A percentile compares a stretch with the other conserved stretches of the same genome.
These are phyloP conservation scores for Lasiosphaeria hispida DNA, from an alignment of 495 filamentous ascomycete species.

Conservation along the genomic window DNA sequence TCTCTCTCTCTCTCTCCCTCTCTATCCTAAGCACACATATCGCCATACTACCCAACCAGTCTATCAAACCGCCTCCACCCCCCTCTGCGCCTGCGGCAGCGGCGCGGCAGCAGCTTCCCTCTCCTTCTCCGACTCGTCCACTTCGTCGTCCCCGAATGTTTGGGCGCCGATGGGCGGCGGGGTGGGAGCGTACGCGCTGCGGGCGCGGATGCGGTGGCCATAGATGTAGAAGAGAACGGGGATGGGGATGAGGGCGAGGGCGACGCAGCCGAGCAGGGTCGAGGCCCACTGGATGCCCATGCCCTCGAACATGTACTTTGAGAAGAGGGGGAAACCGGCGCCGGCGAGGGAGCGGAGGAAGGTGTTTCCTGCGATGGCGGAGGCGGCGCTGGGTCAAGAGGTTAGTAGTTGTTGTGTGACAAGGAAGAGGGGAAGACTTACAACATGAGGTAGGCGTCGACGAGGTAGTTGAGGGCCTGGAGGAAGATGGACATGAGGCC, in stretches of 20 bases:
- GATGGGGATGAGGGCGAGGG: slow-evolving; percentile 66
- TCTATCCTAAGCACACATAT: too few relatives aligned
- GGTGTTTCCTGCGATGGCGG: slow-evolving; percentile 85
- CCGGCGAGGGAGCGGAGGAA: slow-evolving; percentile 77
- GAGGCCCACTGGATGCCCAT: slow-evolving; percentile 76
- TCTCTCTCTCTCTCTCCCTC: too few relatives aligned
- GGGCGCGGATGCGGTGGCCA: slow-evolving; percentile 61
- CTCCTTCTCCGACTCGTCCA: too few relatives aligned
- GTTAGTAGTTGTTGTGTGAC: not conserved
- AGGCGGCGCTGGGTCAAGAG: slow-evolving; percentile 58
- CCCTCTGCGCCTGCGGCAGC: too few relatives aligned
- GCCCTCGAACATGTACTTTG: slow-evolving; percentile 72
- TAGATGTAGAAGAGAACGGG: slow-evolving; percentile 65
- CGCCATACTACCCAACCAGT: too few relatives aligned
- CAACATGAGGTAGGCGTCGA: slow-evolving; percentile 88
- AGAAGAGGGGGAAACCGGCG: slow-evolving; percentile 80
- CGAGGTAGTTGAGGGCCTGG: slow-evolving; percentile 80
- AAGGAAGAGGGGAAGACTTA: slow-evolving; percentile 36
- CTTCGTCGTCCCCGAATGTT: too few relatives aligned
- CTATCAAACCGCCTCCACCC: too few relatives aligned
- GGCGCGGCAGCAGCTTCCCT: too few relatives aligned
- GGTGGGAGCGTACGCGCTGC: slow-evolving; percentile 67
- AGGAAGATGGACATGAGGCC: slow-evolving; percentile 79
- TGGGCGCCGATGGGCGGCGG: slow-evolving; percentile 6
- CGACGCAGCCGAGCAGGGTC: slow-evolving; percentile 74